Percentiles rank a stretch among this genome's conserved stretches.
Evolutionary conservation across 257 asterid genomes (phyloP).

Genomic region (Hygrophila difformis): DNA sequence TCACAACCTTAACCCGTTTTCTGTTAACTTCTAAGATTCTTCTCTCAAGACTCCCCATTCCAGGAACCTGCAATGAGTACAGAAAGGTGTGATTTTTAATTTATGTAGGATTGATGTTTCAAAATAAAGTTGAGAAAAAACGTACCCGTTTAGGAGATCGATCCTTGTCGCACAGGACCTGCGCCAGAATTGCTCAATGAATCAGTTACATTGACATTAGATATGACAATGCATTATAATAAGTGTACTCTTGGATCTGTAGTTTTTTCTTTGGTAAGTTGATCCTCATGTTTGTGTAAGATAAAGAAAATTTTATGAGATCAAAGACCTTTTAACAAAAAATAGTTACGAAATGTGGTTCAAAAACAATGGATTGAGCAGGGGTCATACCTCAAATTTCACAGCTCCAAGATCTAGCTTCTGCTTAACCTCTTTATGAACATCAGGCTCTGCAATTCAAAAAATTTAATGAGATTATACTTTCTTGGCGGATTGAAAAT

Average conservation of each 20-base stretch:
- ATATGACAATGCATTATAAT: too few relatives aligned
- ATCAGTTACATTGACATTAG: conserved; percentile 12
- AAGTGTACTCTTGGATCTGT: too few relatives aligned
- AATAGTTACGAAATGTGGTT: not conserved
- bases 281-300: too few relatives aligned
- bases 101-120: too few relatives aligned
- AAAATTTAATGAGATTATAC: not conserved
- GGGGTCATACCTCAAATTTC: conserved; percentile 68
- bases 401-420: conserved; percentile 86
- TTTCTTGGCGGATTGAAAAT: not conserved
- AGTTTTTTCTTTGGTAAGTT: too few relatives aligned
- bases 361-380: conserved; percentile 2
- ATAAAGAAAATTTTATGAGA: too few relatives aligned
- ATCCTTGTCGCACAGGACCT: conserved; percentile 87
- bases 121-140: too few relatives aligned
- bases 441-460: conserved; percentile 78
- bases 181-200: conserved; percentile 18
- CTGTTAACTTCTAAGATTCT: conserved; percentile 80
- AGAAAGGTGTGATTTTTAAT: too few relatives aligned
- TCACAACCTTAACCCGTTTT: conserved; percentile 80
- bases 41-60: conserved; percentile 73
- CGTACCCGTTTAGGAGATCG: conserved; percentile 72
- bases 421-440: conserved; percentile 87
- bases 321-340: too few relatives aligned
- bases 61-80: conserved; percentile 59